Percentiles rank a stretch among this genome's conserved stretches.
Conservation (phyloP, 208 protist genomes). For the Hexamita inflata region DNA sequence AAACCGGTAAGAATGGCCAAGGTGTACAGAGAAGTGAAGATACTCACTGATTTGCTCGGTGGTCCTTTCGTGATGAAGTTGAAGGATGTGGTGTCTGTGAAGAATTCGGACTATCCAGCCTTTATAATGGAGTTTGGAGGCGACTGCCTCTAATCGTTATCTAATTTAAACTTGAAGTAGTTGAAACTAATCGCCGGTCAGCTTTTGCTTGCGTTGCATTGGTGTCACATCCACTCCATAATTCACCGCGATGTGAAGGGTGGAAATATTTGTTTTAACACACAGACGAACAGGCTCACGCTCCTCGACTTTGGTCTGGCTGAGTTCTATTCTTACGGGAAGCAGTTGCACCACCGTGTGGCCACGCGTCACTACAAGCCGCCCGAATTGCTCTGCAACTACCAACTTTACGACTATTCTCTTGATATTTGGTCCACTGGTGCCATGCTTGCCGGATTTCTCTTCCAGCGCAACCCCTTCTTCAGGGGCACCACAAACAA, state of each 20-base stretch:
- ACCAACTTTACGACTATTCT: conserved; percentile 44
- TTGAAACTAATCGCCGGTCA: conserved; percentile 2
- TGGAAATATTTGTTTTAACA: conserved; percentile 40
- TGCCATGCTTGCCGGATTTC: conserved; percentile 34
- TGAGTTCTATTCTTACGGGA: conserved; percentile 43
- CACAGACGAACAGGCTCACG: conserved; percentile 1
- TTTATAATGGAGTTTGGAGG: conserved; percentile 96
- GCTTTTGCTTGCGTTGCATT: conserved; percentile 35
- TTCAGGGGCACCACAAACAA: conserved; percentile 39
- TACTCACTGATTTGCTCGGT: conserved; percentile 87
- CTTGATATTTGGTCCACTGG: conserved; percentile 46
- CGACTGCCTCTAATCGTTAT: conserved; percentile 38
- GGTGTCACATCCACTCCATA: conserved; percentile 39
- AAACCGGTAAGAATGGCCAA: conserved; percentile 90
- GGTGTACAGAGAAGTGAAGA: conserved; percentile 79
- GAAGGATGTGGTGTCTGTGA: conserved; percentile 80
- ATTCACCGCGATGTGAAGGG: conserved; percentile 47
- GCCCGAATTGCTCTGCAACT: conserved; percentile 40
- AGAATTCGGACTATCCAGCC: conserved; percentile 70
- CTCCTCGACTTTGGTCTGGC: conserved; percentile 46
- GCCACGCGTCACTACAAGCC: conserved; percentile 43
- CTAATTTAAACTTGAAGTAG: background rate
- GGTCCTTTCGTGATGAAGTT: conserved; percentile 92
- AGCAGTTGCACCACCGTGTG: conserved; percentile 40
- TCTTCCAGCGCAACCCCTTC: conserved; percentile 42